These are phyloP conservation scores for Aspergillus saccharolyticus DNA, from an alignment of 495 filamentous ascomycete genomes.

Conservation along the genomic window DNA sequence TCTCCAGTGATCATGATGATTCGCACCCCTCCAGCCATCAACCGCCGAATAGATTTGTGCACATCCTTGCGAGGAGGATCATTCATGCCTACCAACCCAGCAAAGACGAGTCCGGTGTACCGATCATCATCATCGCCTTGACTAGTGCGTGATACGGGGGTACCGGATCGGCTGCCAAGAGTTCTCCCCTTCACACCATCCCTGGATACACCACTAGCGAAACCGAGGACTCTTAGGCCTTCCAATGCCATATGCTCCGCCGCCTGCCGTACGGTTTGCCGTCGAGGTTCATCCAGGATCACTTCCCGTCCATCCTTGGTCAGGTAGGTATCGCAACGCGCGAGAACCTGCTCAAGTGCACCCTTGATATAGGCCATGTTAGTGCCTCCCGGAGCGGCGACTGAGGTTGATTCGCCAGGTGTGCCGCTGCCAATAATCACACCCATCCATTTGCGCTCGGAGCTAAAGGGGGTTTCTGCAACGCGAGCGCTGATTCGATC, in stretches of 20 bases:
- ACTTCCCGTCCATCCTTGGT: slow-evolving; percentile 82
- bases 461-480: slow-evolving; percentile 89
- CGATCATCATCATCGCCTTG: slow-evolving; percentile 58
- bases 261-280: slow-evolving; percentile 69
- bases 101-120: slow-evolving; percentile 81
- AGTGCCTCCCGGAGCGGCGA: slow-evolving; percentile 31
- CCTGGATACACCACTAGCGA: slow-evolving; percentile 67
- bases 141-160: slow-evolving; percentile 42
- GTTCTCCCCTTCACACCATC: slow-evolving; percentile 28
- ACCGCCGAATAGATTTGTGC: slow-evolving; percentile 77
- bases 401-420: slow-evolving; percentile 28
- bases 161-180: slow-evolving; percentile 44
- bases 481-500: slow-evolving; percentile 73
- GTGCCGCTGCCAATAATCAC: slow-evolving; percentile 65
- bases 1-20: slow-evolving; percentile 99
- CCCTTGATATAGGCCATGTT: slow-evolving; percentile 93
- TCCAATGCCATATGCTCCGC: slow-evolving; percentile 87
- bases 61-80: slow-evolving; percentile 90
- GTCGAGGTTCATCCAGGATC: slow-evolving; percentile 72
- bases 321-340: slow-evolving; percentile 84
- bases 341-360: slow-evolving; percentile 81
- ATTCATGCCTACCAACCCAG: slow-evolving; percentile 92
- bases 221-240: slow-evolving; percentile 86
- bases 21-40: slow-evolving; percentile 91
- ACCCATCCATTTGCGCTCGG: slow-evolving; percentile 98